A percentile compares a stretch with the other conserved stretches of the same genome.
Evolutionary conservation across 768 basidiomycete genomes (phyloP).

Genomic region (Russula virescens): DNA sequence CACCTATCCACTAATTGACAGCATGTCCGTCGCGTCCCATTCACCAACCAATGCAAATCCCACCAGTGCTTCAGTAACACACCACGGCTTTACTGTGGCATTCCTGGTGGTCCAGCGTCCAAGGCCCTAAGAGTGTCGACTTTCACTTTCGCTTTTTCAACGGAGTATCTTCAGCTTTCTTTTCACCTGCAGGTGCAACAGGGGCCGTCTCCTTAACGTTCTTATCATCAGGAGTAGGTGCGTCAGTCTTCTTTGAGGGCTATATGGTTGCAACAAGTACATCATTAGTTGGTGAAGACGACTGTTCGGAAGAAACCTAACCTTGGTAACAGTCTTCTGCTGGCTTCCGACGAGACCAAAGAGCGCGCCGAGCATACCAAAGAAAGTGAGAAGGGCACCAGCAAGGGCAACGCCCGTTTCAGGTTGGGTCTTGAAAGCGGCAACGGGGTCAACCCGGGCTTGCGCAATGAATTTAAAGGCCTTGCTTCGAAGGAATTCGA

Average conservation of each 20-base stretch:
- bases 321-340: conserved; percentile 70
- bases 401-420: conserved; percentile 77
- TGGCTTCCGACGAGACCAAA: conserved; percentile 72
- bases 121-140: not conserved
- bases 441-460: conserved; percentile 67
- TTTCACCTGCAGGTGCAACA: conserved; percentile 65
- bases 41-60: conserved; percentile 11
- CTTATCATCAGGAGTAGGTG: conserved; percentile 57
- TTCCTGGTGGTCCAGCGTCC: not conserved
- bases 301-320: conserved; percentile 29
- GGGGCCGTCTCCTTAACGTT: conserved; percentile 55
- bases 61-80: not conserved
- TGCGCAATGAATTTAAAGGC: conserved; percentile 75
- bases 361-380: conserved; percentile 79
- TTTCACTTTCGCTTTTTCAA: conserved; percentile 72
- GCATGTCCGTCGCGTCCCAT: conserved; percentile 2
- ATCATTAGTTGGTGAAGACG: not conserved
- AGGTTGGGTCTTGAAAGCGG: conserved; percentile 83
- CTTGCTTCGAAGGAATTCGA: conserved; percentile 74
- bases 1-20: conserved; percentile 5
- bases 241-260: conserved; percentile 76
- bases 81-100: not conserved
- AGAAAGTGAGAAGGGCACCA: conserved; percentile 68
- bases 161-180: conserved; percentile 61
- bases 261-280: conserved; percentile 26